Conservation (phyloP, 2,329 filamentous ascomycete species). For the Sporothrix schenckii region DNA sequence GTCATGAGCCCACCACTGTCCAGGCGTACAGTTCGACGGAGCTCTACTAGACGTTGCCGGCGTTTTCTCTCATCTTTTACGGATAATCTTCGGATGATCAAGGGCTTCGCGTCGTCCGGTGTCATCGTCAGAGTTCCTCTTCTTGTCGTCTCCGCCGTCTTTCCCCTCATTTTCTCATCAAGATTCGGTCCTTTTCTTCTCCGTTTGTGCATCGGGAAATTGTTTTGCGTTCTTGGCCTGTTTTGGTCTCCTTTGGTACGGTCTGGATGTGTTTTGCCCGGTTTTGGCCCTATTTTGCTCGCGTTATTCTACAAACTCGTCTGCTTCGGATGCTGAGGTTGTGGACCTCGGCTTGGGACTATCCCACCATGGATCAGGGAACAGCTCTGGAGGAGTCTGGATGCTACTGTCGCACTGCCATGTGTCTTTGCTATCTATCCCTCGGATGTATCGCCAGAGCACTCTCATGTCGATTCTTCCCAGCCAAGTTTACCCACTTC, state of each 20-base stretch:
- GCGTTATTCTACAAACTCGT: background rate
- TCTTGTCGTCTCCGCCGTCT: background rate
- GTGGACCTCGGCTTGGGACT: background rate
- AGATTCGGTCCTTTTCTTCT: slow-evolving; percentile 11
- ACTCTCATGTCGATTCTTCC: background rate
- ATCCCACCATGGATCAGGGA: too few relatives aligned
- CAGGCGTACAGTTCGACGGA: slow-evolving; percentile 6
- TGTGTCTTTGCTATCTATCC: background rate
- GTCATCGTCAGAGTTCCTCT: slow-evolving; percentile 4
- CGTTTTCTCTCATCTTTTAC: background rate
- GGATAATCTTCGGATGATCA: slow-evolving; percentile 10
- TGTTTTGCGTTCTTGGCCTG: background rate
- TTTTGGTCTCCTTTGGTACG: background rate
- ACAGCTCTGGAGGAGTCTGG: background rate
- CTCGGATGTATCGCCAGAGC: background rate
- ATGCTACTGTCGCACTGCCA: background rate
- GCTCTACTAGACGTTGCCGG: background rate
- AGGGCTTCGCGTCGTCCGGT: background rate
- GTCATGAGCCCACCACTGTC: background rate
- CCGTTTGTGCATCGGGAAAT: background rate
- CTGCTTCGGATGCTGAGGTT: background rate
- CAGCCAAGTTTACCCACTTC: background rate
- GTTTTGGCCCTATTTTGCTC: too few relatives aligned
- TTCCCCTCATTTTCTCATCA: slow-evolving; percentile 4
- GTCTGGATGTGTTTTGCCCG: too few relatives aligned